Percentiles rank a stretch among this genome's conserved stretches.
These are phyloP conservation scores for Emergomyces pasteurianus DNA, from an alignment of 2,329 filamentous ascomycete species.

Conservation along the genomic window DNA sequence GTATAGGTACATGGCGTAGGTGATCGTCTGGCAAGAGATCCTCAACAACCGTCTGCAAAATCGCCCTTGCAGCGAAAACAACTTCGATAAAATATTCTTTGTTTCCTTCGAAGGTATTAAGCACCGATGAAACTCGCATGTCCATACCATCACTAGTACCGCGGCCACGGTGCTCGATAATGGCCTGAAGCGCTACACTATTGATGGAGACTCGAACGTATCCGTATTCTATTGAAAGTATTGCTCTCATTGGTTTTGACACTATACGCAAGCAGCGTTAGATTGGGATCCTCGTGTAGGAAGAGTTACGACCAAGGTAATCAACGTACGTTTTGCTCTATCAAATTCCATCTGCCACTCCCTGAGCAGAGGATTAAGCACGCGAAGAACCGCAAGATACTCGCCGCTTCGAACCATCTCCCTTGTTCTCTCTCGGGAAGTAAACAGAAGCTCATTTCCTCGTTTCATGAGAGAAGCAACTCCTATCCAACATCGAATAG, in stretches of 20 bases:
- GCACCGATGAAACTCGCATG: conserved; percentile 10
- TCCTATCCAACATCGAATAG: conserved; percentile 57
- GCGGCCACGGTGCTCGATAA: conserved; percentile 32
- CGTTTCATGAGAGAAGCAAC: conserved; percentile 77
- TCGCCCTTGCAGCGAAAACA: conserved; percentile 41
- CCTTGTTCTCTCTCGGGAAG: conserved; percentile 66
- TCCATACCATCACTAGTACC: conserved; percentile 5
- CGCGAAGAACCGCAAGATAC: conserved; percentile 63
- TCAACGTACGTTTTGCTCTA: conserved; percentile 22
- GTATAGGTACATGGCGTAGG: conserved; percentile 43
- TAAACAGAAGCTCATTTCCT: conserved; percentile 72
- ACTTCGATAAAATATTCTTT: conserved; percentile 44
- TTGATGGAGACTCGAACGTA: conserved; percentile 35
- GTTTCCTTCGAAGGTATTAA: conserved; percentile 29
- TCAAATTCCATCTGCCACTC: conserved; percentile 54
- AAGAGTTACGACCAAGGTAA: not conserved
- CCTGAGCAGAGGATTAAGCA: conserved; percentile 61
- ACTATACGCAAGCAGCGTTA: conserved; percentile 38
- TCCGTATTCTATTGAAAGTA: conserved; percentile 43
- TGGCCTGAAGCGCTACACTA: conserved; percentile 43
- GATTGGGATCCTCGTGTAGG: not conserved
- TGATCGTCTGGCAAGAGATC: conserved; percentile 40
- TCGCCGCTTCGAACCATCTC: conserved; percentile 68
- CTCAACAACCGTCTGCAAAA: conserved; percentile 41
- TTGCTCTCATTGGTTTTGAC: conserved; percentile 38